phyloP scores from a whole-genome alignment of 768 basidiomycete genomes.

The Gloeostereum incarnatum region DNA sequence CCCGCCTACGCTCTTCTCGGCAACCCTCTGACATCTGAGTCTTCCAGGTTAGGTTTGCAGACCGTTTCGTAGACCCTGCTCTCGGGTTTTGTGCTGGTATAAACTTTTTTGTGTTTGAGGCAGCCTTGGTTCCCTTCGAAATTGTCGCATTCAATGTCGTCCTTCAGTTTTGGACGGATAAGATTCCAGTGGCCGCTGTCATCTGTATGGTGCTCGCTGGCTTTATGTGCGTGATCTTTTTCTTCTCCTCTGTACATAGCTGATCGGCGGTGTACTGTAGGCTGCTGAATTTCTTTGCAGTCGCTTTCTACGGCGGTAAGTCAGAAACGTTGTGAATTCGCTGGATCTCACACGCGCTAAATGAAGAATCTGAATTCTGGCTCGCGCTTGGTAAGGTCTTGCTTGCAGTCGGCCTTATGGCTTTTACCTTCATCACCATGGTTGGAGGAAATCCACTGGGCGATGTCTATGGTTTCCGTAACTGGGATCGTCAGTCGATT shows the following conservation, averaged over 20 bases:
- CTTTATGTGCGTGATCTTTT: conserved; percentile 27
- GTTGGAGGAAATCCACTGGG: conserved; percentile 48
- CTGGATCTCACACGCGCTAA: not conserved
- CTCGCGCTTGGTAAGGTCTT: conserved; percentile 40
- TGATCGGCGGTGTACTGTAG: conserved; percentile 13
- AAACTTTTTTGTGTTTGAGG: conserved; percentile 50
- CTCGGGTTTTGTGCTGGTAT: conserved; percentile 45
- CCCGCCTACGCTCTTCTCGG: not conserved
- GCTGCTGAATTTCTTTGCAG: conserved; percentile 36
- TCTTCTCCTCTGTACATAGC: not conserved
- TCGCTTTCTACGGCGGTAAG: conserved; percentile 39
- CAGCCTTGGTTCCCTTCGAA: conserved; percentile 36
- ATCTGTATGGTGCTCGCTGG: conserved; percentile 30
- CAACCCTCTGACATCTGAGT: not conserved
- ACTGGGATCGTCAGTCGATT: conserved; percentile 34
- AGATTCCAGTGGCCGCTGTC: conserved; percentile 35
- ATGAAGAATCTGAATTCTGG: conserved; percentile 47
- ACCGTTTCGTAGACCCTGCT: conserved; percentile 48
- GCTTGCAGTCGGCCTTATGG: conserved; percentile 35
- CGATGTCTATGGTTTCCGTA: conserved; percentile 45
- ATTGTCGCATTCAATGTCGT: conserved; percentile 46
- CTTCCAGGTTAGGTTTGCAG: conserved; percentile 44
- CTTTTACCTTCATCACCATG: conserved; percentile 52
- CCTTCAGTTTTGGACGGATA: conserved; percentile 43
- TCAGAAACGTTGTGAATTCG: not conserved